A percentile compares a stretch with the other conserved stretches of the same genome.
phyloP scores from a whole-genome alignment of 1,284 basidiomycete species.

The Chondrostereum purpureum region DNA sequence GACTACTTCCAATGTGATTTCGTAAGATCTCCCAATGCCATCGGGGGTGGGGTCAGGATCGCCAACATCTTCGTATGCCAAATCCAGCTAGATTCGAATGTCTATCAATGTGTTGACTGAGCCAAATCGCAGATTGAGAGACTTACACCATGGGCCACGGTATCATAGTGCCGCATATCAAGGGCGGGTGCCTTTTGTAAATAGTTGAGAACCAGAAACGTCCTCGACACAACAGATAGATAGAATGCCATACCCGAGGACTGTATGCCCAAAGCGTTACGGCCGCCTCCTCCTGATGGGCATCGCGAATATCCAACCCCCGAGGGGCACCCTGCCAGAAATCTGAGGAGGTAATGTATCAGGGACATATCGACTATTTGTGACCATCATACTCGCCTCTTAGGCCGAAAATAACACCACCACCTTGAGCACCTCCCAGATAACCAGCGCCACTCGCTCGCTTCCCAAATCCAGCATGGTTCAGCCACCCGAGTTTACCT shows the following conservation, averaged over 20 bases:
- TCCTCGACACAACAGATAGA: not conserved
- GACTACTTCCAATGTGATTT: constrained; percentile 29
- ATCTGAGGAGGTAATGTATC: constrained; percentile 17
- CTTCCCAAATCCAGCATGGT: constrained; percentile 29
- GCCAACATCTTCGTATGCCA: constrained; percentile 37
- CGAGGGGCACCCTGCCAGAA: constrained; percentile 36
- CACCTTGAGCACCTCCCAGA: constrained; percentile 32
- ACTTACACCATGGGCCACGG: constrained; percentile 31
- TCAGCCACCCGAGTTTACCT: constrained; percentile 25
- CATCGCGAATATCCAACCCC: constrained; percentile 31
- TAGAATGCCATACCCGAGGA: constrained; percentile 21
- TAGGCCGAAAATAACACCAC: constrained; percentile 32
- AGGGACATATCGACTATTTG: not conserved
- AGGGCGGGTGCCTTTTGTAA: constrained; percentile 31
- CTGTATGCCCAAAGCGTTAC: constrained; percentile 37
- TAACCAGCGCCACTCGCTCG: constrained; percentile 32
- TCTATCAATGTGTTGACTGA: constrained; percentile 2
- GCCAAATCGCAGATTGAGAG: not conserved
- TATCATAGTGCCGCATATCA: constrained; percentile 38
- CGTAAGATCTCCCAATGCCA: constrained; percentile 34
- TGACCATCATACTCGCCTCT: constrained; percentile 21
- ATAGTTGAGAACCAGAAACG: constrained; percentile 1
- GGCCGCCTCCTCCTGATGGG: constrained; percentile 24
- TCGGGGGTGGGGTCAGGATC: constrained; percentile 33
- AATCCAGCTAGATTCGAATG: constrained; percentile 24